Evolutionary conservation across 441 rosid genomes (phyloP), one percentile per base, ranked within the genome.

Genomic region (Gossypium gossypioides): DNA sequence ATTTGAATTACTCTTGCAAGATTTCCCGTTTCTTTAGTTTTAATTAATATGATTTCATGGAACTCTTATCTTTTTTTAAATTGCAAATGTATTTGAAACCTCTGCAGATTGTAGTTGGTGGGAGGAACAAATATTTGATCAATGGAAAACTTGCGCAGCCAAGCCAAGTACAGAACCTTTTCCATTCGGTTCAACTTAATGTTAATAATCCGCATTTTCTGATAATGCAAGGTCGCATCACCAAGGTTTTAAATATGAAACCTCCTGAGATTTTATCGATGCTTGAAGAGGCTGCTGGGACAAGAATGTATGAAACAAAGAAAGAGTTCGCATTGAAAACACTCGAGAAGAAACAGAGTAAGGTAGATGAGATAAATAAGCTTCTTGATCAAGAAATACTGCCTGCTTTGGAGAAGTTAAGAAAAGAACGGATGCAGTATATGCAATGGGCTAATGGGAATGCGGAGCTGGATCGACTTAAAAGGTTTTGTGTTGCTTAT

Each of bases 221-320:
- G 72, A 95, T 95, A 18, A 95, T 95, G 99, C 98, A 95, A 90
- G 99, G 99, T 34, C 91, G 99, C 32, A 95, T 95, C 75, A 92
- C 99, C 27, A 95, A 95, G 85, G 99, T 95, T 22, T 73, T 95
- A 44, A 91, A 92, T 73, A 95, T 95, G 99, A 95, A 95, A 80
- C 98, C 99, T 48, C 99, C 98, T 0, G 98, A 92, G 88, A 95
- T 91, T 40, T 73, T 95, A 54, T 95, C 99, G 16, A 95, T 95
- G 99, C 96, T 96, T n/a, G 99, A 96, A 82, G 99, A 96, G 89
- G 99, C 98, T 75, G 97, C 97, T 42, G 99, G 99, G 57, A 96
- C 99, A n/a, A 87, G 99, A 81, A 96, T 96, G 99, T 96, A 96
- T 5, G 99, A 96, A 79, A 96, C 91, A 48, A 96, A 96, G 86